Base-by-base conservation (phyloP, 1,284 basidiomycete species). In the Cryptococcus floricola region DNA sequence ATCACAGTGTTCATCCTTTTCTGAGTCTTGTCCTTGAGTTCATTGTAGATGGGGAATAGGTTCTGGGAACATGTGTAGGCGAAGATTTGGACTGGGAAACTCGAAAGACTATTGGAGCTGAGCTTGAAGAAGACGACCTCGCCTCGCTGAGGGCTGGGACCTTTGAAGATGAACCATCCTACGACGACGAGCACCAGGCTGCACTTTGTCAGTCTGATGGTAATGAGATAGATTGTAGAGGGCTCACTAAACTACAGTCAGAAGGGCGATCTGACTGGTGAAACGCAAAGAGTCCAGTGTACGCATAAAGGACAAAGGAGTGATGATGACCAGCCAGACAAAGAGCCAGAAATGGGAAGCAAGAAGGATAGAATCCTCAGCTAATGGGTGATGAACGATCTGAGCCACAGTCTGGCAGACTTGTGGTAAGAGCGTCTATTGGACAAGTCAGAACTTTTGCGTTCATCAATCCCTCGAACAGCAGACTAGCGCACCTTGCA, bases 71-170 rank as follows among this genome's bases (percentile, higher is more conserved):
- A 93, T 5, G 91, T 94, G 71, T 87, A 94, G 9, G 91, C 90
- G 77, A 97, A 96, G 2, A 98, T 89, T 76, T 97, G 93, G 9
- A 98, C 91, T 0, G 92, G 95, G 79, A 91, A 91, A 28, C 84
- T 92, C 23, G 88, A 85, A 23, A 77, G 53, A 5, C 74, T 77
- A 45, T 65, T 67, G 38, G 58, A 61, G 19, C 68, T 69, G 45
- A 77, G 76, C 31, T 70, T 60, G 19, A 59, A 70, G 14, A 71
- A 48, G 18, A 69, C 71, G 23, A 77, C 62, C 41, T 68, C 64
- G n/a, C 76, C 76, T 34, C 68, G 61, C 37, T 65, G 61, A 7
- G 70, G 68, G 54, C 64, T 63, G 16, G 60, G 54, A 34, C 75
- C 76, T 48, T 76, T 74, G 59, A 76, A 41, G 61, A 70, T 73